Percentiles rank a stretch among this genome's conserved stretches.
Evolutionary conservation across 2,329 filamentous ascomycete genomes (phyloP).

Genomic region (Simplicillium sp.): DNA sequence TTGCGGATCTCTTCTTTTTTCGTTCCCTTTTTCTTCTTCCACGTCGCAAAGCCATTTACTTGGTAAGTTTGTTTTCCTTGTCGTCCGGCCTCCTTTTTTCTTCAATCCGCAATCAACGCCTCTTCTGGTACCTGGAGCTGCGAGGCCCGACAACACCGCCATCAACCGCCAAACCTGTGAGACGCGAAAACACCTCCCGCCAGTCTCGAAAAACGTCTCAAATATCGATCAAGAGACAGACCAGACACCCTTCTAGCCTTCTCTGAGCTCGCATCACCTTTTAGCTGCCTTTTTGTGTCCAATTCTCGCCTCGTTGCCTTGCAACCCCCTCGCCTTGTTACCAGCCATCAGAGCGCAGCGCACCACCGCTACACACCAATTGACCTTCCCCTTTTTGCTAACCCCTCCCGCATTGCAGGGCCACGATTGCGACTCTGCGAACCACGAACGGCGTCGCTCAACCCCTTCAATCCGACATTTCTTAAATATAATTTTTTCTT

Average conservation of each 20-base stretch:
- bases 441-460: background rate
- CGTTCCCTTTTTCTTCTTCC: slow-evolving; percentile 9
- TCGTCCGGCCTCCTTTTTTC: slow-evolving; percentile 11
- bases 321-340: background rate
- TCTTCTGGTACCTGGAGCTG: too few relatives aligned
- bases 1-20: slow-evolving; percentile 8
- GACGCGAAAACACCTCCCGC: too few relatives aligned
- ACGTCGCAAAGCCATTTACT: slow-evolving; percentile 13
- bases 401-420: slow-evolving; percentile 4
- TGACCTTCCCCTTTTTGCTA: slow-evolving; percentile 7
- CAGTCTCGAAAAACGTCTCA: too few relatives aligned
- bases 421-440: slow-evolving; percentile 2
- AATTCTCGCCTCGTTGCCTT: background rate
- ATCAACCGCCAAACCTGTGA: too few relatives aligned
- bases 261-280: background rate
- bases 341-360: too few relatives aligned
- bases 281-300: slow-evolving; percentile 1
- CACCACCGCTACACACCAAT: too few relatives aligned
- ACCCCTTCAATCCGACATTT: too few relatives aligned
- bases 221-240: too few relatives aligned
- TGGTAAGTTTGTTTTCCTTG: slow-evolving; percentile 4
- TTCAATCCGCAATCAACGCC: slow-evolving; percentile 17
- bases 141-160: too few relatives aligned
- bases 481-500: background rate
- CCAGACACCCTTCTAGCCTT: background rate